These are phyloP conservation scores for Trypanosoma caninum DNA, from an alignment of 208 protist species.

Conservation along the genomic window DNA sequence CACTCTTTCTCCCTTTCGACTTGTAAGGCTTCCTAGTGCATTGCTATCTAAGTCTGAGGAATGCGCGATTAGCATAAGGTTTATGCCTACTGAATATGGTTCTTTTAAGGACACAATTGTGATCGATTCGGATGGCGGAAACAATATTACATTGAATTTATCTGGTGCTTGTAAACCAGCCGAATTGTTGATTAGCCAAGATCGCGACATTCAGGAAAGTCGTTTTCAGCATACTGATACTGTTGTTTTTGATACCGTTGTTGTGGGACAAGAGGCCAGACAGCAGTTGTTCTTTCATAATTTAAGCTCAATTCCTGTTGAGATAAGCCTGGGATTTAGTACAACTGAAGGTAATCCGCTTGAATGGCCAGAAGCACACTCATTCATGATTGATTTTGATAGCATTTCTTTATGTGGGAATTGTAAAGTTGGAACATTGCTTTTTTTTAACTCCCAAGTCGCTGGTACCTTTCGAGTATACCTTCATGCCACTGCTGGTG, in stretches of 20 bases:
- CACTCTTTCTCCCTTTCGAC: slow-evolving; percentile 53
- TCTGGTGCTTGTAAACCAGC: slow-evolving; percentile 49
- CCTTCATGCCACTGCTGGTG: slow-evolving; percentile 33
- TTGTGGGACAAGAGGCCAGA: slow-evolving; percentile 22
- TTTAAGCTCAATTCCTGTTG: slow-evolving; percentile 51
- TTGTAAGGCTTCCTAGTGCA: slow-evolving; percentile 34
- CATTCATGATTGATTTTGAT: slow-evolving; percentile 44
- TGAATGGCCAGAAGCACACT: slow-evolving; percentile 29
- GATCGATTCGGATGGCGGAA: slow-evolving; percentile 28
- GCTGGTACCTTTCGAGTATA: slow-evolving; percentile 16
- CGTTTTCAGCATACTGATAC: slow-evolving; percentile 23
- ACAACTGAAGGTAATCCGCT: slow-evolving; percentile 1
- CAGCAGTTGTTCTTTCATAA: slow-evolving; percentile 45
- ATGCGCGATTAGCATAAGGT: slow-evolving; percentile 39
- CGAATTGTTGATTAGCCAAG: slow-evolving; percentile 36
- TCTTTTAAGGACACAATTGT: slow-evolving; percentile 38
- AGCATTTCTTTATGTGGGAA: slow-evolving; percentile 38
- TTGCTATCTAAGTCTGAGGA: slow-evolving; percentile 28
- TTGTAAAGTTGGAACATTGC: slow-evolving; percentile 10
- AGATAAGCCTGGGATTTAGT: slow-evolving; percentile 38
- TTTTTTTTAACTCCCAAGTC: slow-evolving; percentile 37
- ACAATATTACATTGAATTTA: slow-evolving; percentile 37
- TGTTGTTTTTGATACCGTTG: slow-evolving; percentile 39
- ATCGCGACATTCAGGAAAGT: slow-evolving; percentile 12
- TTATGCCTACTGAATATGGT: slow-evolving; percentile 61